These are phyloP conservation scores for Euphorbia tirucalli DNA, from an alignment of 345 rosid genomes.

Conservation along the genomic window DNA sequence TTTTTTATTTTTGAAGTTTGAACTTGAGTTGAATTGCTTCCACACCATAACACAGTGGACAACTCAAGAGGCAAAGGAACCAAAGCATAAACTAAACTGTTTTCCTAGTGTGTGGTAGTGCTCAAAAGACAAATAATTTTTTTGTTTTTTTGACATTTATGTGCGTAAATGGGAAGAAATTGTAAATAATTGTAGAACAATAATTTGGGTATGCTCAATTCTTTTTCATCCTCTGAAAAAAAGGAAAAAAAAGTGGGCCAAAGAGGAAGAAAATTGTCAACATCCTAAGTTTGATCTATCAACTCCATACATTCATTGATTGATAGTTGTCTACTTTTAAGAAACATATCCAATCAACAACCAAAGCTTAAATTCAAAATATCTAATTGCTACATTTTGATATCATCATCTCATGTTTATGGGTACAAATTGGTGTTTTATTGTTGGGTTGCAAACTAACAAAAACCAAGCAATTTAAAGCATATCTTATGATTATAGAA, in stretches of 20 bases:
- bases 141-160: background rate
- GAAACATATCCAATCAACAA: slow-evolving; percentile 26
- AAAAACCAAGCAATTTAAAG: too few relatives aligned
- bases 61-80: slow-evolving; percentile 4
- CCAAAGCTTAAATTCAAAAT: background rate
- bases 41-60: slow-evolving; percentile 8
- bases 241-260: slow-evolving; percentile 19
- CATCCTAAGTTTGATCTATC: slow-evolving; percentile 32
- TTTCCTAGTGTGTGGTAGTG: slow-evolving; percentile 14
- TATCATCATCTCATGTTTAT: too few relatives aligned
- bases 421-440: too few relatives aligned
- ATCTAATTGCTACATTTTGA: background rate
- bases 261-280: slow-evolving; percentile 25
- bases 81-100: slow-evolving; percentile 14
- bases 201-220: slow-evolving; percentile 12
- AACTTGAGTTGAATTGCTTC: background rate
- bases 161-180: background rate
- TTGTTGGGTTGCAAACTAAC: background rate
- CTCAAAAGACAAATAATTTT: slow-evolving; percentile 3
- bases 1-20: background rate
- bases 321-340: slow-evolving; percentile 33
- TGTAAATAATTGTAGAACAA: background rate
- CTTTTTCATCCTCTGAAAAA: background rate
- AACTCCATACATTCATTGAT: slow-evolving; percentile 23
- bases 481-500: too few relatives aligned